phyloP scores from a whole-genome alignment of 1,284 basidiomycete genomes.

The Lentinula novae-zelandiae region DNA sequence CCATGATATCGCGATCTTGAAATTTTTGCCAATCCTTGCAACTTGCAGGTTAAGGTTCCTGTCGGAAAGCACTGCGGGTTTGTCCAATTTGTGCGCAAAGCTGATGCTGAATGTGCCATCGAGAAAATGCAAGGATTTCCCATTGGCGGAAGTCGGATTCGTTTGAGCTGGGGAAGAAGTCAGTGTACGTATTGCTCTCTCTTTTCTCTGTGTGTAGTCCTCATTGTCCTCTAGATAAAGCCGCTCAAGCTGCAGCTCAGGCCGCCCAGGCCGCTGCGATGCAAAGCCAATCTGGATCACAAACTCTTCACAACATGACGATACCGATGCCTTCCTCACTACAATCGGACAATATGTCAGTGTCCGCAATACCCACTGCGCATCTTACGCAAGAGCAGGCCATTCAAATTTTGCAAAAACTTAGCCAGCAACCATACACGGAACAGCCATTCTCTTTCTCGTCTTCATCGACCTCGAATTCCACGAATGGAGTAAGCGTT shows the following conservation, averaged over 20 bases:
- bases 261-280: slow-evolving; percentile 72
- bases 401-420: slow-evolving; percentile 60
- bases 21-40: slow-evolving; percentile 6
- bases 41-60: slow-evolving; percentile 83
- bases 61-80: slow-evolving; percentile 95
- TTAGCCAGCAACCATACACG: slow-evolving; percentile 44
- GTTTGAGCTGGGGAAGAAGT: slow-evolving; percentile 90
- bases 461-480: slow-evolving; percentile 3
- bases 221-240: slow-evolving; percentile 56
- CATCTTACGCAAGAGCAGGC: slow-evolving; percentile 63
- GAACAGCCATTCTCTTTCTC: slow-evolving; percentile 19
- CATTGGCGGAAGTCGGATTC: slow-evolving; percentile 85
- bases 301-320: neutral
- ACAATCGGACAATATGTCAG: slow-evolving; percentile 14
- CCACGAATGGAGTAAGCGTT: neutral
- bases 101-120: slow-evolving; percentile 89
- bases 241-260: slow-evolving; percentile 81
- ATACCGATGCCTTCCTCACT: slow-evolving; percentile 8
- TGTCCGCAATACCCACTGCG: slow-evolving; percentile 16
- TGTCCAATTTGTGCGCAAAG: slow-evolving; percentile 90
- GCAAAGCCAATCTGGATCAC: slow-evolving; percentile 36
- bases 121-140: slow-evolving; percentile 96
- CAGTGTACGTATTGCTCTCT: slow-evolving; percentile 59
- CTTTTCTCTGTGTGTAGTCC: neutral
- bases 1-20: slow-evolving; percentile 7